Percentiles rank a stretch among this genome's conserved stretches.
Evolutionary conservation across 2,329 filamentous ascomycete species (phyloP).

Genomic region (Phialophora verrucosa): DNA sequence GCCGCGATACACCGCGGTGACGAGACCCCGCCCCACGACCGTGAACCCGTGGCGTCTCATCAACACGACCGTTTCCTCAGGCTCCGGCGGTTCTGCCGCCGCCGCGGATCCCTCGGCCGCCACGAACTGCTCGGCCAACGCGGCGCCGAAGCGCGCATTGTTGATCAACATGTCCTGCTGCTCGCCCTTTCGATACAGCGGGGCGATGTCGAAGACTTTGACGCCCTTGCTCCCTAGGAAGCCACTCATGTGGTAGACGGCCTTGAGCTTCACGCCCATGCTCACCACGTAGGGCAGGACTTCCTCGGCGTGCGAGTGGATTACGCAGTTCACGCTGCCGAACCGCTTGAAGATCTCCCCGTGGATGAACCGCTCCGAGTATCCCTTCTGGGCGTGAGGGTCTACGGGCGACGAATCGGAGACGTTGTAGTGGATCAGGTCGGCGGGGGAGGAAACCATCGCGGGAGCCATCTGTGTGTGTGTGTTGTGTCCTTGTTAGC

Average conservation of each 20-base stretch:
- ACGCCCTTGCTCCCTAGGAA: conserved; percentile 47
- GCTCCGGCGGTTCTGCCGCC: conserved; percentile 30
- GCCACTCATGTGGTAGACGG: conserved; percentile 53
- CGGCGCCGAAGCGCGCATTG: conserved; percentile 44
- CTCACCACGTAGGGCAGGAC: conserved; percentile 51
- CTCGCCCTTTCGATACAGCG: conserved; percentile 41
- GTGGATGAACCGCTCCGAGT: conserved; percentile 55
- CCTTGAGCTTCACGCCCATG: conserved; percentile 48
- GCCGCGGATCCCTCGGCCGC: conserved; percentile 6
- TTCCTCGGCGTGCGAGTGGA: conserved; percentile 54
- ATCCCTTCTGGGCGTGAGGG: conserved; percentile 48
- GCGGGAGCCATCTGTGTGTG: conserved; percentile 53
- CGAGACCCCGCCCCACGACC: conserved; percentile 46
- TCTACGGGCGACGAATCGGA: conserved; percentile 51
- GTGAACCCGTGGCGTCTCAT: conserved; percentile 57
- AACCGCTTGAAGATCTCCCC: conserved; percentile 55
- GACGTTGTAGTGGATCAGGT: conserved; percentile 58
- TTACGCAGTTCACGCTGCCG: conserved; percentile 48
- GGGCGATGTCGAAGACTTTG: conserved; percentile 45
- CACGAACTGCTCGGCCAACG: conserved; percentile 46
- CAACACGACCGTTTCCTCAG: conserved; percentile 48
- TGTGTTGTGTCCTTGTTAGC: background rate
- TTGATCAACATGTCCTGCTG: conserved; percentile 49
- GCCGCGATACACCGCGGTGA: conserved; percentile 51
- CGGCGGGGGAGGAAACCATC: conserved; percentile 50